Percentiles rank a stretch among this genome's conserved stretches.
These are phyloP conservation scores for Musa beccarii DNA, from an alignment of 176 grass and related monocot species.

Conservation along the genomic window DNA sequence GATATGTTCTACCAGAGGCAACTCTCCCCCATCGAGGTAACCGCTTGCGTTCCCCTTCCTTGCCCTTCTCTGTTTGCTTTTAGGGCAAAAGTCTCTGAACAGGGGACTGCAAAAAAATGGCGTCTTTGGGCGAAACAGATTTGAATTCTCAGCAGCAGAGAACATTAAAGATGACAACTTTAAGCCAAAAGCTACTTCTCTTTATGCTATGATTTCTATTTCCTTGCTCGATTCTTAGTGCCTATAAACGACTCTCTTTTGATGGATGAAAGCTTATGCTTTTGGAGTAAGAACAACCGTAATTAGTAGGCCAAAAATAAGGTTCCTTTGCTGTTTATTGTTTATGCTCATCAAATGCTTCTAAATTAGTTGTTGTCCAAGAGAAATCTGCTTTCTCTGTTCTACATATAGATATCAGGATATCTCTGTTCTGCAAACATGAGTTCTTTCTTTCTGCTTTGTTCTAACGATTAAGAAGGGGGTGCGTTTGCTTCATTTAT, in stretches of 20 bases:
- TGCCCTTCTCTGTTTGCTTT: not conserved
- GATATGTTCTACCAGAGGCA: slow-evolving; percentile 17
- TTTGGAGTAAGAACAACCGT: too few species aligned
- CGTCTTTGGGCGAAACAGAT: slow-evolving; percentile 6
- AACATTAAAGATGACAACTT: not conserved
- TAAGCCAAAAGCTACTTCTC: not conserved
- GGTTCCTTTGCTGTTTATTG: not conserved
- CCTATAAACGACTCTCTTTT: too few species aligned
- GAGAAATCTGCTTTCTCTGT: not conserved
- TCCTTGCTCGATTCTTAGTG: too few species aligned
- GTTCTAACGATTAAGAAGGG: not conserved
- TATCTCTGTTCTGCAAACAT: not conserved
- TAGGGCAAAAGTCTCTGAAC: not conserved
- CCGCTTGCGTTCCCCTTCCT: not conserved
- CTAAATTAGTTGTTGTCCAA: not conserved
- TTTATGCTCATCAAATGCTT: not conserved
- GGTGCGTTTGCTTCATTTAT: slow-evolving; percentile 28
- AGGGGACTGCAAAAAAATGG: not conserved
- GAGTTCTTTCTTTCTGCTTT: not conserved
- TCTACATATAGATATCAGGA: not conserved
- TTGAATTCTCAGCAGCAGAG: not conserved
- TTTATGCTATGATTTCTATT: not conserved
- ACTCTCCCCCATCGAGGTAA: slow-evolving; percentile 16
- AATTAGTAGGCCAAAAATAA: not conserved
- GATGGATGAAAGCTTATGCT: too few species aligned